phyloP scores from a whole-genome alignment of 257 asterid genomes.

The Nicotiana attenuata region DNA sequence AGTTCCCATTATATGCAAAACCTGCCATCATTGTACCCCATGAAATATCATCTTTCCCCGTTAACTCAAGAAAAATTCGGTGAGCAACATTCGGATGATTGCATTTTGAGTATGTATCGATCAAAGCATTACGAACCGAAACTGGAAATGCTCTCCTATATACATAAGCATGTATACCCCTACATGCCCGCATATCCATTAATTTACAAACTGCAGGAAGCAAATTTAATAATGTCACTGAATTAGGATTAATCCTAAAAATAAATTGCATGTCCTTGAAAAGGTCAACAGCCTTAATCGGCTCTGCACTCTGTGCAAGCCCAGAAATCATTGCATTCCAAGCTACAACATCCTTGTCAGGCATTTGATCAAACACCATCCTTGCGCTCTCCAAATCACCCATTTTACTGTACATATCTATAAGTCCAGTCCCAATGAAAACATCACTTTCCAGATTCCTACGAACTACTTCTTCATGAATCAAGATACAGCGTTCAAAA shows the following conservation, averaged over 20 bases:
- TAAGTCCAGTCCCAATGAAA: constrained; percentile 35
- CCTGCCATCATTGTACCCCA: constrained; percentile 52
- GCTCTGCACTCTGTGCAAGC: constrained; percentile 21
- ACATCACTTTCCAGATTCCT: constrained; percentile 28
- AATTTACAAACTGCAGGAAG: constrained; percentile 35
- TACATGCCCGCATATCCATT: constrained; percentile 22
- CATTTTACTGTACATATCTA: constrained; percentile 30
- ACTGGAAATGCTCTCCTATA: constrained; percentile 37
- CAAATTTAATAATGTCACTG: constrained; percentile 33
- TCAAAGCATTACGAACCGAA: constrained; percentile 32
- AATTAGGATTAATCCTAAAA: constrained; percentile 21
- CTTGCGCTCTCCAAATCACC: constrained; percentile 26
- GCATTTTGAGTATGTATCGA: constrained; percentile 36
- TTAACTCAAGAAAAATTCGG: constrained; percentile 17
- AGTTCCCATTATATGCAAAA: constrained; percentile 32
- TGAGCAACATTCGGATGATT: constrained; percentile 15
- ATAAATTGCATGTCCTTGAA: constrained; percentile 27
- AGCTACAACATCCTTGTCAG: constrained; percentile 29
- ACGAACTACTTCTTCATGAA: constrained; percentile 21
- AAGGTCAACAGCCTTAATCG: constrained; percentile 22
- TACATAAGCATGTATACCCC: constrained; percentile 27
- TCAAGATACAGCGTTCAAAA: constrained; percentile 20
- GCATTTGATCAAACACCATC: constrained; percentile 34
- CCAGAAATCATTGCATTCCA: constrained; percentile 42
- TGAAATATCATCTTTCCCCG: constrained; percentile 30